These are phyloP conservation scores for Auriscalpium orientale DNA, from an alignment of 768 basidiomycete genomes.

Conservation along the genomic window DNA sequence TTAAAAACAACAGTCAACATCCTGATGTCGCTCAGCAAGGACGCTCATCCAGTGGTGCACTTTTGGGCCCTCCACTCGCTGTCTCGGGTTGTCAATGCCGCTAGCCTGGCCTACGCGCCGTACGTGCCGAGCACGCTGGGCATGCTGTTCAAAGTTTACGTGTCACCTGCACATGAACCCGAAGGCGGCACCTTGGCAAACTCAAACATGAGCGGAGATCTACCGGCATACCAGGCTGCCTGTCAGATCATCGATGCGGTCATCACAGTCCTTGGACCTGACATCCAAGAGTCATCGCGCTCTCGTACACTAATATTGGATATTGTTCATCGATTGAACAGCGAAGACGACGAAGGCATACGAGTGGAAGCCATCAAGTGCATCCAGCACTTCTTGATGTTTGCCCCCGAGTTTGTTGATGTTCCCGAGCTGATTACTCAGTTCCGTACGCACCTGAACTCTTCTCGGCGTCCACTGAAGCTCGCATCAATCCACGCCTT, in stretches of 20 bases:
- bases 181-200: slow-evolving; percentile 82
- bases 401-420: slow-evolving; percentile 78
- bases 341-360: slow-evolving; percentile 82
- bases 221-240: slow-evolving; percentile 85
- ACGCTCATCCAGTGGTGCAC: slow-evolving; percentile 95
- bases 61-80: slow-evolving; percentile 88
- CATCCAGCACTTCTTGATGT: slow-evolving; percentile 95
- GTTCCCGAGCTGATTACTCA: slow-evolving; percentile 72
- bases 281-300: slow-evolving; percentile 80
- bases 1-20: slow-evolving; percentile 95
- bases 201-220: slow-evolving; percentile 82
- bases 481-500: slow-evolving; percentile 92
- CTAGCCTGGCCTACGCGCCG: slow-evolving; percentile 85
- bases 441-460: slow-evolving; percentile 75
- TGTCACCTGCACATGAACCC: slow-evolving; percentile 83
- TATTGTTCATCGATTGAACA: slow-evolving; percentile 77
- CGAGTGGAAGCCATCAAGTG: slow-evolving; percentile 93
- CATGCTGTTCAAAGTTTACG: slow-evolving; percentile 84
- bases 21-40: slow-evolving; percentile 88
- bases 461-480: slow-evolving; percentile 77
- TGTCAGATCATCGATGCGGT: slow-evolving; percentile 91
- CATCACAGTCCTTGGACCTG: slow-evolving; percentile 90
- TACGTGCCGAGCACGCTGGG: slow-evolving; percentile 85
- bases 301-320: slow-evolving; percentile 78
- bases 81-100: slow-evolving; percentile 81